Percentiles rank a stretch among this genome's conserved stretches.
Conservation (phyloP, 106 monocot species). For the Dendrobium officinale region DNA sequence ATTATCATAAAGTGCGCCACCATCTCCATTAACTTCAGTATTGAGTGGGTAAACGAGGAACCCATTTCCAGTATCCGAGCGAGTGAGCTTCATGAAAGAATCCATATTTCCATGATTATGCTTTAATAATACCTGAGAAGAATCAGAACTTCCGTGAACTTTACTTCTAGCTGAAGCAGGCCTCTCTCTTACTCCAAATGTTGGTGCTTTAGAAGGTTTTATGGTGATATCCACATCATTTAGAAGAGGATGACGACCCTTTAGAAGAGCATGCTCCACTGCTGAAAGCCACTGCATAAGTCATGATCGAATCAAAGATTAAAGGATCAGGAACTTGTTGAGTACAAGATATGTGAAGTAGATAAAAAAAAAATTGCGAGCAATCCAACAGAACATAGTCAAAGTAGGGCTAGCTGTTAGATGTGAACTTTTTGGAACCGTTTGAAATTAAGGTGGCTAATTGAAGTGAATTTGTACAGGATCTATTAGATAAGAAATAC, state of each 20-base stretch:
- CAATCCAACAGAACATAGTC: constrained; percentile 3
- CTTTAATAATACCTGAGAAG: constrained; percentile 13
- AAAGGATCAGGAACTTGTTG: neutral
- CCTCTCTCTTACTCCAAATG: constrained; percentile 18
- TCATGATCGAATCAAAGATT: neutral
- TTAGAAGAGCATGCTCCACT: constrained; percentile 84
- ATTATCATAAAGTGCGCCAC: constrained; percentile 14
- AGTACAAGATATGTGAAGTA: neutral
- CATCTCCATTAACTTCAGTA: constrained; percentile 18
- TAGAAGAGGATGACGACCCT: constrained; percentile 89
- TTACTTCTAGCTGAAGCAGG: constrained; percentile 4
- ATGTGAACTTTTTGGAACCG: neutral
- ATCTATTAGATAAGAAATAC: neutral
- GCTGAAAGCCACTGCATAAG: constrained; percentile 89
- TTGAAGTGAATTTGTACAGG: neutral
- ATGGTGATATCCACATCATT: constrained; percentile 76
- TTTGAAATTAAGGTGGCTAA: neutral
- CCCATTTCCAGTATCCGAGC: constrained; percentile 31
- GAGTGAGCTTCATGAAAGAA: constrained; percentile 12
- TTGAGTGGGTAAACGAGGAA: constrained; percentile 18
- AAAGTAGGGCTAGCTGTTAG: neutral
- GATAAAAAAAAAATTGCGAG: neutral
- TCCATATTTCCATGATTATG: constrained; percentile 13
- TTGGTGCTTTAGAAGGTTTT: constrained; percentile 52
- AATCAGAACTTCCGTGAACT: constrained; percentile 6